These are phyloP conservation scores for Paraphoma sp. DNA, from an alignment of 2,329 filamentous ascomycete genomes.

Conservation along the genomic window DNA sequence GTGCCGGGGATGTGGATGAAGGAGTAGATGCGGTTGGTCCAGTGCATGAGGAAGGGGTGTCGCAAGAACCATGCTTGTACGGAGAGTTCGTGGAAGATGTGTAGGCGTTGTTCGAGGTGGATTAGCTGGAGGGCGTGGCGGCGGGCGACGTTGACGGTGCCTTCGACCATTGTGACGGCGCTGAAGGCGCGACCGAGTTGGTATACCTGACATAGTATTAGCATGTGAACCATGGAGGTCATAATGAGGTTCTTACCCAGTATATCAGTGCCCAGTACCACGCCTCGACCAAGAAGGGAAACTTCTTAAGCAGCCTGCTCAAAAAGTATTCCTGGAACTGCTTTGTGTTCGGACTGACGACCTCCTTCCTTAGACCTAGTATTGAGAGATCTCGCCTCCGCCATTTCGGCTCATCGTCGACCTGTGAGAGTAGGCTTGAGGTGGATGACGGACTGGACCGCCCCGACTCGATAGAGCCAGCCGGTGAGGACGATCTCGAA, in stretches of 20 bases:
- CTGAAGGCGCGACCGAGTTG: conserved; percentile 76
- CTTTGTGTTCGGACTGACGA: conserved; percentile 67
- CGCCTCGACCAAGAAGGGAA: conserved; percentile 75
- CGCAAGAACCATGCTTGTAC: conserved; percentile 66
- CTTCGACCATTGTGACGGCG: conserved; percentile 71
- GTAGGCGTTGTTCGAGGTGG: conserved; percentile 67
- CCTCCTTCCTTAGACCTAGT: conserved; percentile 53
- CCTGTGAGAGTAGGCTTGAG: conserved; percentile 49
- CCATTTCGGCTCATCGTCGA: conserved; percentile 55
- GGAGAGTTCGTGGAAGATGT: conserved; percentile 69
- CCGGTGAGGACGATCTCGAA: conserved; percentile 43
- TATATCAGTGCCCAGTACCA: conserved; percentile 82
- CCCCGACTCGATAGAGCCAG: conserved; percentile 48
- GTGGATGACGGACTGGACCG: conserved; percentile 49
- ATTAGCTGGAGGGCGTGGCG: conserved; percentile 73
- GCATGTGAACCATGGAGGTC: no score
- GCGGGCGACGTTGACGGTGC: conserved; percentile 72
- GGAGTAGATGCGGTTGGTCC: conserved; percentile 76
- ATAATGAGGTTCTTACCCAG: conserved; percentile 63
- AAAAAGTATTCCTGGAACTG: conserved; percentile 66
- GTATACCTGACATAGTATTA: conserved; percentile 63
- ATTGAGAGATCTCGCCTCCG: conserved; percentile 57
- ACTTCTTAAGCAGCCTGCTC: conserved; percentile 68
- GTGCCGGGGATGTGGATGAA: conserved; percentile 82
- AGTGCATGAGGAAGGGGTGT: conserved; percentile 65